Base-by-base conservation (phyloP, 1,284 basidiomycete genomes). In the Marasmius fiardii region DNA sequence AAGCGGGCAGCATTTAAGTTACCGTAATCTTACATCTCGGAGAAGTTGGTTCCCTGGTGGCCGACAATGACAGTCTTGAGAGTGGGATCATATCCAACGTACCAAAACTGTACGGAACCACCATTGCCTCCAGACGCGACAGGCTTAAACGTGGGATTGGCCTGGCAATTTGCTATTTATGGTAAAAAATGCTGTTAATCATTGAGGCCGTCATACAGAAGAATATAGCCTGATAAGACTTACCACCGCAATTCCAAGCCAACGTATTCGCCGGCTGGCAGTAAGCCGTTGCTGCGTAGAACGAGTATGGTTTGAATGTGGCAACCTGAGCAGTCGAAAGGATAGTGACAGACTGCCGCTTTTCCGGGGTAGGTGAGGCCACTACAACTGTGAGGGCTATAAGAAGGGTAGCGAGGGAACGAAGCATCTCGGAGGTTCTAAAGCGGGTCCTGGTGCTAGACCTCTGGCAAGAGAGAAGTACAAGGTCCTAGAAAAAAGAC, bases 101-200 rank as follows among this genome's bases (percentile, higher is more conserved):
- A 81, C 78, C 56, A 70, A 43, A 58, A 77, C 61, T 82, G 81
- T 4, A 71, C 64, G 3, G 4, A 41, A 37, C 60, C 57, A 0
- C 79, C 80, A 55, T 84, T 74, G 4, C 82, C 82, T 35, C 83
- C 83, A 2, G 76, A 72, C 2, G 80, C 81, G 6, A 77, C 69
- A 1, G 80, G 75, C 41, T 73, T 49, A 64, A 86, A 85, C 14
- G 61, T 68, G 2, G 76, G 51, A 55, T 80, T 81, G 2, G 72
- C 74, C 16, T 74, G 54, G 64, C 85, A 87, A 49, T 75, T 73
- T 1, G 63, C 81, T 82, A 43, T 18, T 16, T 18, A 23, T 33
- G 10, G 24, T 34, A 16, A 23, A 41, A 35, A 53, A 65, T 64
- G 33, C 61, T 35, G 18, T 31, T 35, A 44, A 35, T 41, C 24